Conservation (phyloP, 2,329 filamentous ascomycete species). For the Cladosporium colombiae region DNA sequence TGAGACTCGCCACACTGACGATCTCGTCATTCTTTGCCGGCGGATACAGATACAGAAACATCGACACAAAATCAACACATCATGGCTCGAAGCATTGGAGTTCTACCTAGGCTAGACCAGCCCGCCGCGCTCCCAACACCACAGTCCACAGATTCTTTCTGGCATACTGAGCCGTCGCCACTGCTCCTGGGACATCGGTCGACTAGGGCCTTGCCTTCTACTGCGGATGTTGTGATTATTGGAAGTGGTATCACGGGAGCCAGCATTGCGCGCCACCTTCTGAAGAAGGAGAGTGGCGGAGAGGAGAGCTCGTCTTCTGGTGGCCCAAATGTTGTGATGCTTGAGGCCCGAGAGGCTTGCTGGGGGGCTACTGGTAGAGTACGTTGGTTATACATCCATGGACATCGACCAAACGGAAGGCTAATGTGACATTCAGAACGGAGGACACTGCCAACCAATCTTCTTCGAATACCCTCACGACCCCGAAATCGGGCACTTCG, state of each 20-base stretch:
- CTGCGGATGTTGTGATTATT: slow-evolving; percentile 69
- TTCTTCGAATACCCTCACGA: slow-evolving; percentile 63
- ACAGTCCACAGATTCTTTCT: slow-evolving; percentile 59
- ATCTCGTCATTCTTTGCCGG: neutral
- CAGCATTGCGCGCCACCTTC: slow-evolving; percentile 63
- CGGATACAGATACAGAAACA: neutral
- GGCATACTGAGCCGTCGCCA: slow-evolving; percentile 68
- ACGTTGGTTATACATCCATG: slow-evolving; percentile 39
- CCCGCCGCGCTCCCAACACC: slow-evolving; percentile 29
- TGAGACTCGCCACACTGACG: neutral
- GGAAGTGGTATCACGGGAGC: slow-evolving; percentile 77
- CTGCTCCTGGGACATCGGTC: slow-evolving; percentile 68
- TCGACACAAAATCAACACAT: neutral
- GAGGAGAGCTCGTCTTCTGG: neutral
- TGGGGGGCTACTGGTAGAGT: slow-evolving; percentile 82
- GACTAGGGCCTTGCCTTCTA: slow-evolving; percentile 61
- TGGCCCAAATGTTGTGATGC: slow-evolving; percentile 62
- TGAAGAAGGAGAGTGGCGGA: neutral
- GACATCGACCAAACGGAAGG: neutral
- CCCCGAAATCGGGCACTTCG: slow-evolving; percentile 63
- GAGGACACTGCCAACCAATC: slow-evolving; percentile 70
- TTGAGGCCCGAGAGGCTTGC: slow-evolving; percentile 78
- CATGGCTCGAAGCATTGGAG: slow-evolving; percentile 28
- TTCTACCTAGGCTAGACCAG: slow-evolving; percentile 25
- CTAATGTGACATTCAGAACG: slow-evolving; percentile 38